phyloP scores from a whole-genome alignment of 257 asterid species.

The Solanum habrochaites region DNA sequence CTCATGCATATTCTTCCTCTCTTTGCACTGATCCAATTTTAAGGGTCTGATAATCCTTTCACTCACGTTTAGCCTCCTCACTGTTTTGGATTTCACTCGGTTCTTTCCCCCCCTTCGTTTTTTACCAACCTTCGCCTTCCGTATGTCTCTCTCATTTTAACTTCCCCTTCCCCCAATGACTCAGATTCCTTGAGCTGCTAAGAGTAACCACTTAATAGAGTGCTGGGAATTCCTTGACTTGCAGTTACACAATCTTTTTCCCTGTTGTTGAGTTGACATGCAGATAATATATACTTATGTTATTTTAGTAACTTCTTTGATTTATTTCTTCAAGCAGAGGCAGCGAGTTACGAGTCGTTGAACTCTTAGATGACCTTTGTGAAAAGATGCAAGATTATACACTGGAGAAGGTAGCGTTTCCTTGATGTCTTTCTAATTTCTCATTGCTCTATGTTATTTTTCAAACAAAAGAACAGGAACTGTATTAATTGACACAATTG shows the following conservation, averaged over 20 bases:
- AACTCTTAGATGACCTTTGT: conserved; percentile 87
- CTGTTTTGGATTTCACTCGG: neutral
- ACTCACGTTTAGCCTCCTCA: neutral
- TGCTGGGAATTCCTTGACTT: neutral
- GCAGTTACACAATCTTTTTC: neutral
- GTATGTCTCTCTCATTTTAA: neutral
- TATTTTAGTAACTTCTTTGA: neutral
- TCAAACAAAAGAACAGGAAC: neutral
- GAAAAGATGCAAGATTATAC: conserved; percentile 98
- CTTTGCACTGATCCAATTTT: neutral
- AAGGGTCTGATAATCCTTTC: neutral
- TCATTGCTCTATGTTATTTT: neutral
- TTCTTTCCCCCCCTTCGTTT: neutral
- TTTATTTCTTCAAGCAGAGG: conserved; percentile 27
- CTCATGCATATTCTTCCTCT: neutral
- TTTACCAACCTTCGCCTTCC: neutral
- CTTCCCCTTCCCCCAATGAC: neutral
- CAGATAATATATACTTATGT: neutral
- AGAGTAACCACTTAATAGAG: neutral
- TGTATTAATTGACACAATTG: neutral
- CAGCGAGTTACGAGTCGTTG: conserved; percentile 86
- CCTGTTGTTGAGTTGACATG: neutral
- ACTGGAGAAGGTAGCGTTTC: conserved; percentile 63
- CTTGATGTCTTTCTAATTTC: conserved; percentile 2
- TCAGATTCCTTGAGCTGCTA: neutral